Base-by-base conservation (phyloP, 2,329 filamentous ascomycete species). In the Pochonia chlamydosporia region DNA sequence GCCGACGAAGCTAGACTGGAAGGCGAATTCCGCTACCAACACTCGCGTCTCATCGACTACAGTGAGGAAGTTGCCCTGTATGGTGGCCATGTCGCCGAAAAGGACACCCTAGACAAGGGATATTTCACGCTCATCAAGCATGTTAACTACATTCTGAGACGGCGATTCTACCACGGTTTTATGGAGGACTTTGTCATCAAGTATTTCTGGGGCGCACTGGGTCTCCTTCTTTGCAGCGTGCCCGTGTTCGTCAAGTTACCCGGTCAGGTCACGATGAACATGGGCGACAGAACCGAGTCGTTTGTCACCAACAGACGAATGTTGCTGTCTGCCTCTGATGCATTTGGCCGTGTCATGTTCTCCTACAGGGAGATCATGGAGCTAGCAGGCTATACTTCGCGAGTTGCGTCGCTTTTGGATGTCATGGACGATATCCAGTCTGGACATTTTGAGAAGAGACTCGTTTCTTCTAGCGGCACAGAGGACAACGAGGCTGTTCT, bases 141-240 rank as follows among this genome's bases (percentile, higher is more conserved):
- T 68, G 92, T 99, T 63, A 99, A 99, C 67, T 85, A 95, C 61
- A 96, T 97, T 54, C 71, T 99, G 52, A 80, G 91, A 33, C 78
- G 89, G 52, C 82, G 93, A 42, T 87, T 99, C 65, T 97, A 97
- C 66, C 92, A 99, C 64, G 92, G 91, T n/a, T 85, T 99, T 60
- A 96, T 97, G 92, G 93, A 99, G 65, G 93, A 99, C 66, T 99
- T 96, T 67, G 89, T 97, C 49, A 96, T 99, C 68, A 99, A 99
- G 68, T 99, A 99, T 65, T 93, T 97, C 69, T 99, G 93, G 93
- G 93, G 93, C 35, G 92, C 93, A 2, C 68, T 99, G 37, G 93
- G 93, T 2, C 76, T 99, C 54, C 68, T 96, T 53, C 82, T 99
- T 9, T 99, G 93, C 73, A 95, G 89, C 65, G 84, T 96, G 1